Evolutionary conservation across 2,329 filamentous ascomycete species (phyloP).

Genomic region (Pseudocercospora crystallina): DNA sequence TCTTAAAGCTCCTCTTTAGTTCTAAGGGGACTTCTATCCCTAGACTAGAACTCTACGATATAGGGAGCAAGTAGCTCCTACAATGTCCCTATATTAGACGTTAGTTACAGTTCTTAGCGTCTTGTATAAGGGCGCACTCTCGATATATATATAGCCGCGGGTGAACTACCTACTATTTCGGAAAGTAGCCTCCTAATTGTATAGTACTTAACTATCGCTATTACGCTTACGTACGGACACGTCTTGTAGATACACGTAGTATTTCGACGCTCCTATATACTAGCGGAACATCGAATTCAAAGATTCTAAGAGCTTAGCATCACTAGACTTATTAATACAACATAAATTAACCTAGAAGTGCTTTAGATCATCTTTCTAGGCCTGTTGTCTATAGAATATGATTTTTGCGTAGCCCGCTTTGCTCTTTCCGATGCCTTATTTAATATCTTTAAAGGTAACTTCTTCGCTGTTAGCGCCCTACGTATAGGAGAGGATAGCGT

Average conservation of each 20-base stretch:
- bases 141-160: not conserved
- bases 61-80: slow-evolving; percentile 1
- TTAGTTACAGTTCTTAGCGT: not conserved
- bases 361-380: not conserved
- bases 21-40: not conserved
- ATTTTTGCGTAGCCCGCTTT: slow-evolving; percentile 2
- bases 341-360: slow-evolving; percentile 5
- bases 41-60: not conserved
- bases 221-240: not conserved
- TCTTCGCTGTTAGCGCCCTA: slow-evolving; percentile 4
- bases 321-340: slow-evolving; percentile 6
- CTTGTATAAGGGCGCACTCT: too few species aligned
- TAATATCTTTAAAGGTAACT: not conserved
- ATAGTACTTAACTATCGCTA: not conserved
- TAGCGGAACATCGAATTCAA: slow-evolving; percentile 3
- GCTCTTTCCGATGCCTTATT: not conserved
- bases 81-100: not conserved
- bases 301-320: not conserved
- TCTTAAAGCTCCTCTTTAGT: not conserved
- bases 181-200: not conserved
- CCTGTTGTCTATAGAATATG: not conserved
- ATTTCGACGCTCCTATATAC: not conserved
- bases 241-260: slow-evolving; percentile 4
- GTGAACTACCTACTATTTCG: slow-evolving; percentile 2
- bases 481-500: slow-evolving; percentile 9